phyloP scores from a whole-genome alignment of 192 early-diverging fungal species.

The Backusella parvicylindrica region DNA sequence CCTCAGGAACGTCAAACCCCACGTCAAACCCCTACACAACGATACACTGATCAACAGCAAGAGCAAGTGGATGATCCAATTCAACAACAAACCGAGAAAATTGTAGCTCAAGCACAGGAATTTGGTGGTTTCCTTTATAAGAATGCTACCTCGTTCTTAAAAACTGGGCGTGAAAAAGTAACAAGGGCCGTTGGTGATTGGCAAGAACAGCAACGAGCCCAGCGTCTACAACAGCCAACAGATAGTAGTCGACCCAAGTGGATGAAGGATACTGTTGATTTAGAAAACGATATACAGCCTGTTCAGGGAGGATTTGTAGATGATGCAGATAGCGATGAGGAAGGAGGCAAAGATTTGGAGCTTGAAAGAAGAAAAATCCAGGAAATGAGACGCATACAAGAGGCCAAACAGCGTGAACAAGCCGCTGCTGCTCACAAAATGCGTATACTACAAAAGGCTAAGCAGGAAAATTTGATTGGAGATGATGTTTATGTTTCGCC shows the following conservation, averaged over 20 bases:
- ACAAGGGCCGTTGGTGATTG: conserved; percentile 60
- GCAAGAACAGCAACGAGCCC: conserved; percentile 35
- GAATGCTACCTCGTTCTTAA: conserved; percentile 63
- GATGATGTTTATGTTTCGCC: conserved; percentile 29
- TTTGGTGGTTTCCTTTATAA: conserved; percentile 60
- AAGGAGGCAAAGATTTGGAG: neutral
- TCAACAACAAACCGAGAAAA: conserved; percentile 49
- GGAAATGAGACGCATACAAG: neutral
- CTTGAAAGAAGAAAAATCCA: neutral
- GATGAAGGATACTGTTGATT: conserved; percentile 27
- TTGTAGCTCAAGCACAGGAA: conserved; percentile 51
- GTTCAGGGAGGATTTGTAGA: conserved; percentile 8
- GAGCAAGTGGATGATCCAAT: conserved; percentile 26
- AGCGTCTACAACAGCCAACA: conserved; percentile 17
- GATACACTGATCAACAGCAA: conserved; percentile 1
- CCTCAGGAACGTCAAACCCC: neutral
- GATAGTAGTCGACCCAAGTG: conserved; percentile 31
- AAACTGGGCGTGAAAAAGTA: conserved; percentile 58
- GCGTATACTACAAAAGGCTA: neutral
- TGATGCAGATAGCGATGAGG: conserved; percentile 17
- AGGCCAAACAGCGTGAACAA: neutral
- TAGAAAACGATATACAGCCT: neutral
- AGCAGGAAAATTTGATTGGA: neutral
- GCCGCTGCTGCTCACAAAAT: neutral
- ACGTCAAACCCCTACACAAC: neutral